These are phyloP conservation scores for Pleoardoris graminearum DNA, from an alignment of 2,329 filamentous ascomycete species.

Conservation along the genomic window DNA sequence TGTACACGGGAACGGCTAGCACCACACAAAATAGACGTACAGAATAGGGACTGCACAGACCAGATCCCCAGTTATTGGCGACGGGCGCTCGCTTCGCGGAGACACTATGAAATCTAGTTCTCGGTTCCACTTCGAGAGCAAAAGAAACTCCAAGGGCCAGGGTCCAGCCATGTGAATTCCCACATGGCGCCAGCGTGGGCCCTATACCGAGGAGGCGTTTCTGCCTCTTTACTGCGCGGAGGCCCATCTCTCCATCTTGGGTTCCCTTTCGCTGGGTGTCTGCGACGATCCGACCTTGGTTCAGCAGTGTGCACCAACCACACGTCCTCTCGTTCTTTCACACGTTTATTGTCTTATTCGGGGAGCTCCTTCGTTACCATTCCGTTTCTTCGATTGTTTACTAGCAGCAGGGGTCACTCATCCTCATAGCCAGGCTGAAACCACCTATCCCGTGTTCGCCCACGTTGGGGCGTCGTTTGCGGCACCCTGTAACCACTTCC, in stretches of 20 bases:
- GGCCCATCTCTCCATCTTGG: conserved; percentile 19
- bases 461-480: conserved; percentile 10
- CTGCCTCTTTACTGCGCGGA: conserved; percentile 30
- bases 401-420: conserved; percentile 13
- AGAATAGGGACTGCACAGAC: conserved; percentile 22
- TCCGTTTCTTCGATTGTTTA: neutral
- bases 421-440: conserved; percentile 22
- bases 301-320: conserved; percentile 34
- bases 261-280: conserved; percentile 21
- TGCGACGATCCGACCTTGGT: conserved; percentile 22
- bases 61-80: conserved; percentile 25
- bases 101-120: conserved; percentile 30
- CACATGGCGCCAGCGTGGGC: conserved; percentile 31
- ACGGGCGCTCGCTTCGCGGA: conserved; percentile 19
- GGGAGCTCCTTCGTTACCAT: neutral
- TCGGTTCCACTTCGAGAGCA: conserved; percentile 41
- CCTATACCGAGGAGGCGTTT: conserved; percentile 12
- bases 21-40: conserved; percentile 23
- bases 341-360: neutral
- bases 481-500: conserved; percentile 7
- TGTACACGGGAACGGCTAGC: conserved; percentile 28
- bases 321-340: conserved; percentile 41
- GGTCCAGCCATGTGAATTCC: conserved; percentile 24
- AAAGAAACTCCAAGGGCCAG: conserved; percentile 16
- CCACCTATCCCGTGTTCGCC: conserved; percentile 2